Evolutionary conservation across 495 filamentous ascomycete species (phyloP), one percentile per base, ranked within the genome.

Genomic region (Jackrogersella minutella): DNA sequence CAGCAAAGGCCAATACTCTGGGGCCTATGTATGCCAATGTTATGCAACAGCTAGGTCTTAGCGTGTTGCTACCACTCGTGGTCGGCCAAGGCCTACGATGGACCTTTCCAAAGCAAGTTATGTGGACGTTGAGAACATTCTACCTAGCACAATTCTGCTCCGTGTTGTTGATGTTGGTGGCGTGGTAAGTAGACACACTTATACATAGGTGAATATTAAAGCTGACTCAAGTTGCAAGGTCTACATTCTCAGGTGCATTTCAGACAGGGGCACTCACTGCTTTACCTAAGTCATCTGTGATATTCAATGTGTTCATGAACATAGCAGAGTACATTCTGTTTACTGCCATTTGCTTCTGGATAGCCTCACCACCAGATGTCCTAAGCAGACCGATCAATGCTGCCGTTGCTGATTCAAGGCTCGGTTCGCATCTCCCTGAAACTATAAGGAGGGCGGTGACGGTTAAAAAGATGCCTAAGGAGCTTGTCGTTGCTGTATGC

Each of bases 191-290:
- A 41, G 14, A 41, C 16, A 19, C 6, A 39, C 17, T 6, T 6
- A n/a, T 4, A 34, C 2, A 13, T 44, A 16, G 17, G 5, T 16
- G 13, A 16, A 14, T n/a, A 16, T 39, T 39, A 3, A 31, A 53
- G 58, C 58, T 62, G 16, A 62, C 58, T 55, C 26, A 43, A 41
- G 13, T 0, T 5, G 3, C 1, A 36, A 84, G 83, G 82, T 72
- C 82, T 6, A 84, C 82, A 1, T 85, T 85, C 62, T 85, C 83
- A 2, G 82, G 81, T 2, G 82, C 81, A 30, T 86, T 86, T 59
- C 78, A 82, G 34, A 85, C 84, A 9, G 78, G 79, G 2, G 80
- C 84, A 3, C 76, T 86, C 6, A 81, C 81, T 33, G 50, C 66
- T 21, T 71, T 86, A 16, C 80, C 82, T 0, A 70, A 77, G 5